Conservation (phyloP, 495 filamentous ascomycete genomes). For the Lophiotrema nucula region DNA sequence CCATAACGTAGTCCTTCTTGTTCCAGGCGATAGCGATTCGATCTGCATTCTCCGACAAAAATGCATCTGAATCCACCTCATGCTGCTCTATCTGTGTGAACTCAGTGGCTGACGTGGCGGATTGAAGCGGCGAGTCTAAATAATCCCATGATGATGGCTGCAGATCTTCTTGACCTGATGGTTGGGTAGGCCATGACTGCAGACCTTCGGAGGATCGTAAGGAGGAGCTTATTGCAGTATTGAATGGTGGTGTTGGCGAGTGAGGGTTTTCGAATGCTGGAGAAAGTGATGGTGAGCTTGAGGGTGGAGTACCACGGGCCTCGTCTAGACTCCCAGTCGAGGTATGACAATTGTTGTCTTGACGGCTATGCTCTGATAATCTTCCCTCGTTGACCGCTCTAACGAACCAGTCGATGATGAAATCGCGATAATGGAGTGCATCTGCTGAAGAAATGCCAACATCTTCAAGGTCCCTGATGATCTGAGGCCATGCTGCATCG, state of each 20-base stretch:
- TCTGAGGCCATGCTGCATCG: conserved; percentile 24
- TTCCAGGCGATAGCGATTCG: conserved; percentile 23
- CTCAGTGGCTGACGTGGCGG: too few relatives aligned
- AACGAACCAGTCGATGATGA: conserved; percentile 32
- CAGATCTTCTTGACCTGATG: too few relatives aligned
- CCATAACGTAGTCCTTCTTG: conserved; percentile 10
- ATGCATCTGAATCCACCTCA: background rate
- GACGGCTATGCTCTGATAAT: conserved; percentile 19
- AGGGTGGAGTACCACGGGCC: background rate
- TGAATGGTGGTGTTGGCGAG: too few relatives aligned
- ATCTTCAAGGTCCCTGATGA: conserved; percentile 33
- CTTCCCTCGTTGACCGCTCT: conserved; percentile 29
- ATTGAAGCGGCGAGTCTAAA: too few relatives aligned
- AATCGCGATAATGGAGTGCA: conserved; percentile 19
- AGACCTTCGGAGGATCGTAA: too few relatives aligned
- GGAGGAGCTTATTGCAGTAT: too few relatives aligned
- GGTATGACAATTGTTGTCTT: background rate
- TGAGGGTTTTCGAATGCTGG: too few relatives aligned
- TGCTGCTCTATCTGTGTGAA: too few relatives aligned
- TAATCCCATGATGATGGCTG: too few relatives aligned
- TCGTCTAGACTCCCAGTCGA: background rate
- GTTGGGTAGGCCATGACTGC: too few relatives aligned
- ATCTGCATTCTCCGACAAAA: conserved; percentile 9
- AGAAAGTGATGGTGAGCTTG: too few relatives aligned
- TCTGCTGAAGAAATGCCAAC: conserved; percentile 23